Evolutionary conservation across 208 protist species (phyloP).

Genomic region (Phytomonas sp.): DNA sequence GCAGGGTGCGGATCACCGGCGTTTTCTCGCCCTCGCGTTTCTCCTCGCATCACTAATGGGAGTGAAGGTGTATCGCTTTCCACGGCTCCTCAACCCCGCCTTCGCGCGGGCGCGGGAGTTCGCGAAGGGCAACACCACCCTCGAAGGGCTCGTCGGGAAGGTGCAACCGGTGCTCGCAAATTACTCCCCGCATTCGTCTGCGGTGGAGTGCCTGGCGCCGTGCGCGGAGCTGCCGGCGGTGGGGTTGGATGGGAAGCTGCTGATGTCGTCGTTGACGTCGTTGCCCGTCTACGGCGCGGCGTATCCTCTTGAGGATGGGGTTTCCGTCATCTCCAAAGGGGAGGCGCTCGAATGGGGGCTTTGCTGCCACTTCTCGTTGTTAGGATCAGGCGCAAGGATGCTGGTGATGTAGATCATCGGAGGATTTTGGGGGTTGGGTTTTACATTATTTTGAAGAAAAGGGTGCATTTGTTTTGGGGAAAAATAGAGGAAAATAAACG

Average conservation of each 20-base stretch:
- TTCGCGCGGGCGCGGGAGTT: conserved; percentile 71
- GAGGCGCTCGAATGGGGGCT: conserved; percentile 78
- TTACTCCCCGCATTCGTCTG: conserved; percentile 69
- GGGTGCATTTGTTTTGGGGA: no score
- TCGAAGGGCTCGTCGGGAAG: conserved; percentile 44
- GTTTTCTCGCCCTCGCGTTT: conserved; percentile 59
- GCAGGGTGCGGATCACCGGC: conserved; percentile 27
- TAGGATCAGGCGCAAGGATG: conserved; percentile 46
- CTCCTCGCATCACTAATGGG: conserved; percentile 61
- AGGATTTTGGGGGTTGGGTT: no score
- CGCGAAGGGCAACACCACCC: conserved; percentile 22
- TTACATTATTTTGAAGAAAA: no score
- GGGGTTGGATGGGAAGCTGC: conserved; percentile 33
- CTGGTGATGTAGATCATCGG: conserved; percentile 33
- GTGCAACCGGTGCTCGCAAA: conserved; percentile 49
- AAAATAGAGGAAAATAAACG: no score
- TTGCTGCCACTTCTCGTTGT: conserved; percentile 76
- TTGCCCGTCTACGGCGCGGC: conserved; percentile 40
- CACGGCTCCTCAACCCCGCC: conserved; percentile 55
- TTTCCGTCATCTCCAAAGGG: conserved; percentile 36
- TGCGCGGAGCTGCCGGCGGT: conserved; percentile 37
- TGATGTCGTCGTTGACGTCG: conserved; percentile 42
- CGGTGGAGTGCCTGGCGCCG: conserved; percentile 40
- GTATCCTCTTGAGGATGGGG: conserved; percentile 55
- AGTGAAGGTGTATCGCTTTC: conserved; percentile 87